A percentile compares a stretch with the other conserved stretches of the same genome.
These are phyloP conservation scores for Schizothecium vesticola DNA, from an alignment of 495 filamentous ascomycete genomes.

Conservation along the genomic window DNA sequence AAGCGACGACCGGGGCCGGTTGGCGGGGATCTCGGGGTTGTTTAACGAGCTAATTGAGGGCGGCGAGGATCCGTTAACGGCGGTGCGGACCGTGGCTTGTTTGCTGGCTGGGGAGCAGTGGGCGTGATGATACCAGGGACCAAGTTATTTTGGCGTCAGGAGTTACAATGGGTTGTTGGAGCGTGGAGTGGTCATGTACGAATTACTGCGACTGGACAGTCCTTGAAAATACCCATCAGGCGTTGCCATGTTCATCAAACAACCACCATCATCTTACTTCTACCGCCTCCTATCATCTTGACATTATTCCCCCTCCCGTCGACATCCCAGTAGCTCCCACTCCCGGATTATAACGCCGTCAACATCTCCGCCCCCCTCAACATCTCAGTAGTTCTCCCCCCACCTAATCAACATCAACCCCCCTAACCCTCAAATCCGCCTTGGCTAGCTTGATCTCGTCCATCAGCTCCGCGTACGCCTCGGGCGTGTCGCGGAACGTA, in stretches of 20 bases:
- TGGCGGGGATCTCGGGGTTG: conserved; percentile 45
- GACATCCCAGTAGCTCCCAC: too few species aligned
- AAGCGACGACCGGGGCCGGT: conserved; percentile 40
- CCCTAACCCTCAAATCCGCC: conserved; percentile 59
- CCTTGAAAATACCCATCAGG: neutral
- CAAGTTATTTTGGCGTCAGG: neutral
- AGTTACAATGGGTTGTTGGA: neutral
- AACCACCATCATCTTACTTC: too few species aligned
- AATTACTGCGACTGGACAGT: neutral
- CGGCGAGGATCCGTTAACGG: conserved; percentile 44
- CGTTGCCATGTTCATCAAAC: neutral
- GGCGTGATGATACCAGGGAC: conserved; percentile 4
- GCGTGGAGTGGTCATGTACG: neutral
- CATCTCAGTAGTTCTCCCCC: too few species aligned
- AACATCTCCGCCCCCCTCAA: too few species aligned
- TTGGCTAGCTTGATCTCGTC: conserved; percentile 68
- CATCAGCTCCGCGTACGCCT: conserved; percentile 85
- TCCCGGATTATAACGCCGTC: too few species aligned
- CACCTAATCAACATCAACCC: conserved; percentile 60
- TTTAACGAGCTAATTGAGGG: conserved; percentile 49
- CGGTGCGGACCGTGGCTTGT: conserved; percentile 48
- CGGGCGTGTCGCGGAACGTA: conserved; percentile 93
- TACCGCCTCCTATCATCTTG: too few species aligned
- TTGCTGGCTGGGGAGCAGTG: conserved; percentile 40
- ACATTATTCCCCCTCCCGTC: too few species aligned